These are phyloP conservation scores for Neostapfia colusana DNA, from an alignment of 176 grass and related monocot genomes.

Conservation along the genomic window DNA sequence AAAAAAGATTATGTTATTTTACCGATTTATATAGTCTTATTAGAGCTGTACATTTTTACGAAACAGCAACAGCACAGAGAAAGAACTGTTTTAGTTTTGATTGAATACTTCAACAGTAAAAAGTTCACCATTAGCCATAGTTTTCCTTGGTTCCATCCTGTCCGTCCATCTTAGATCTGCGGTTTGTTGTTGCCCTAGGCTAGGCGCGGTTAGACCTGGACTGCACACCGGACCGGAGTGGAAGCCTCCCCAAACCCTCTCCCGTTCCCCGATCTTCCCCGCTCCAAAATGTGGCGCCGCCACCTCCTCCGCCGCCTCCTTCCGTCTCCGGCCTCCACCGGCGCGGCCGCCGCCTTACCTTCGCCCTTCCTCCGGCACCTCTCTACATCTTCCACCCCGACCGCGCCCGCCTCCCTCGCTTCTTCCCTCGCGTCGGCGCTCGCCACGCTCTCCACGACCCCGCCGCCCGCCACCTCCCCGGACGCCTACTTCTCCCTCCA, in stretches of 20 bases:
- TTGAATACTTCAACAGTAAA: background rate
- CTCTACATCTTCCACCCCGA: slow-evolving; percentile 10
- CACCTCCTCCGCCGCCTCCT: slow-evolving; percentile 46
- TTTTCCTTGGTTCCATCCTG: background rate
- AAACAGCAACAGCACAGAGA: background rate
- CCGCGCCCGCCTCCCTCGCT: slow-evolving; percentile 48
- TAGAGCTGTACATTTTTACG: background rate
- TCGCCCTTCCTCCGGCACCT: background rate
- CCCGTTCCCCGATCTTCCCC: slow-evolving; percentile 23
- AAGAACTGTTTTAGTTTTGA: background rate
- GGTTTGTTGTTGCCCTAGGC: background rate
- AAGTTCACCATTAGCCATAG: background rate
- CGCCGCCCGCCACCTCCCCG: slow-evolving; percentile 50
- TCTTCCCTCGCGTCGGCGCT: slow-evolving; percentile 60
- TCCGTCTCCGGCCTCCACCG: slow-evolving; percentile 37
- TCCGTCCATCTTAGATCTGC: slow-evolving; percentile 29
- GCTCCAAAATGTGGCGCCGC: slow-evolving; percentile 64
- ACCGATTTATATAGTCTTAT: background rate
- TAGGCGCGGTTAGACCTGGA: background rate
- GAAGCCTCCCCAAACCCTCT: slow-evolving; percentile 30
- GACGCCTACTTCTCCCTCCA: slow-evolving; percentile 81
- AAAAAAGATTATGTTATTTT: background rate
- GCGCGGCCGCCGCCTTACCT: background rate
- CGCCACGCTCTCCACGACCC: slow-evolving; percentile 43
- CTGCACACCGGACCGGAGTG: background rate